phyloP scores from a whole-genome alignment of 352 stramenopile species.

The Globisporangium middletonii region DNA sequence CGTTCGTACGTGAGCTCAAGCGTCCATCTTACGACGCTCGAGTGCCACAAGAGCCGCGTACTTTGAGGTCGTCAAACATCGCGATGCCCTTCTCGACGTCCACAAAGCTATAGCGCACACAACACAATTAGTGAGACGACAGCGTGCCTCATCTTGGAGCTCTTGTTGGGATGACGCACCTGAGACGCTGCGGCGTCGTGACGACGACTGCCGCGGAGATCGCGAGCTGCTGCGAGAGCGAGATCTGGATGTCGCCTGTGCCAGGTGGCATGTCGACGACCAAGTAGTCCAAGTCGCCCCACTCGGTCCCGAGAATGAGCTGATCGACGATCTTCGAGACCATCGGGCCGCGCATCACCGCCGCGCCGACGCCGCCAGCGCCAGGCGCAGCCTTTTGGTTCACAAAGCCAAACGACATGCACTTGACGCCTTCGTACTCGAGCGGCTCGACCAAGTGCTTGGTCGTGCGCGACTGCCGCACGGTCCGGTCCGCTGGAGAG shows the following conservation, averaged over 20 bases:
- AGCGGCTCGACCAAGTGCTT: constrained; percentile 81
- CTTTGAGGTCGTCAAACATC: constrained; percentile 98
- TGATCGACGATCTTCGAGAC: constrained; percentile 97
- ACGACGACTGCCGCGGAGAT: constrained; percentile 98
- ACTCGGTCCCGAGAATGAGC: constrained; percentile 94
- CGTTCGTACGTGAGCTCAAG: not conserved
- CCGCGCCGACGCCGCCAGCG: constrained; percentile 74
- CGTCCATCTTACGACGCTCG: not conserved
- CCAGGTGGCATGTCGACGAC: constrained; percentile 98
- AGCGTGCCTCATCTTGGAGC: not conserved
- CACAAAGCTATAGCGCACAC: constrained; percentile 75
- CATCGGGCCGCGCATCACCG: constrained; percentile 97
- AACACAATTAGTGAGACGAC: not conserved
- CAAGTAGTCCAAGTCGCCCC: constrained; percentile 99
- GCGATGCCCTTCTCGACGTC: constrained; percentile 98
- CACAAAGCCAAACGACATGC: constrained; percentile 92
- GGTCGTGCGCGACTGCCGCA: constrained; percentile 60
- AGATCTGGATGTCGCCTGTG: constrained; percentile 99
- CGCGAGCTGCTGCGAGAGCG: constrained; percentile 95
- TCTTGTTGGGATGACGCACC: constrained; percentile 20
- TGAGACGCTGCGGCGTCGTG: constrained; percentile 97
- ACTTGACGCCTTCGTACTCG: constrained; percentile 85
- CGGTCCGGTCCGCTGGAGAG: constrained; percentile 54
- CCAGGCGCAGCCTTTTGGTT: constrained; percentile 80
- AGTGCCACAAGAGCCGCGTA: constrained; percentile 1